Percentiles rank a stretch among this genome's conserved stretches.
phyloP scores from a whole-genome alignment of 441 rosid species.

The Corymbia calophylla region DNA sequence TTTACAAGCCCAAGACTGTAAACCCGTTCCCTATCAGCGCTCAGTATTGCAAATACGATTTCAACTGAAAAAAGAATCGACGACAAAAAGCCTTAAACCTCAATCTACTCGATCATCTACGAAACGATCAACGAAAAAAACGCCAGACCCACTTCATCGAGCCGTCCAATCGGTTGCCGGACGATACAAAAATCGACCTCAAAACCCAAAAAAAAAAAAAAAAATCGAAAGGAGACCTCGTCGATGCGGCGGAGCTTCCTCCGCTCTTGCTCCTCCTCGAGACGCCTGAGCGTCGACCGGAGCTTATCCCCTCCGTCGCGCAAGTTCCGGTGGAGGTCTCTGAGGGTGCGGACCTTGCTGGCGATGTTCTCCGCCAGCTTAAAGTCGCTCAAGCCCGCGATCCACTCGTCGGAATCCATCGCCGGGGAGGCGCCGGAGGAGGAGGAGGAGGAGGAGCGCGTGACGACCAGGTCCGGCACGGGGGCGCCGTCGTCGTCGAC shows the following conservation, averaged over 20 bases:
- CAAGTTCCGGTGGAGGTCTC: neutral
- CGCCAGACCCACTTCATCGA: neutral
- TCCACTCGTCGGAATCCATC: slow-evolving; percentile 7
- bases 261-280: slow-evolving; percentile 44
- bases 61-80: neutral
- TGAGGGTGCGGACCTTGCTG: slow-evolving; percentile 13
- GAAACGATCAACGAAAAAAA: neutral
- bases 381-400: slow-evolving; percentile 17
- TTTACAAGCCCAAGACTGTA: neutral
- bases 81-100: neutral
- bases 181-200: neutral
- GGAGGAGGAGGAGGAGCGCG: neutral
- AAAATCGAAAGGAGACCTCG: slow-evolving; percentile 10
- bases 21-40: neutral
- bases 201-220: neutral
- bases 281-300: slow-evolving; percentile 11
- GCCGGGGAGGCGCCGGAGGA: neutral
- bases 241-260: slow-evolving; percentile 17
- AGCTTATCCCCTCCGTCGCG: slow-evolving; percentile 51
- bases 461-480: slow-evolving; percentile 25
- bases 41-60: neutral
- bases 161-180: neutral
- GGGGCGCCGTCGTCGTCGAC: slow-evolving; percentile 24
- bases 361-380: slow-evolving; percentile 26
- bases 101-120: neutral